Conservation (phyloP, 1,284 basidiomycete genomes). For the Mycosarcoma mackinlayi region DNA sequence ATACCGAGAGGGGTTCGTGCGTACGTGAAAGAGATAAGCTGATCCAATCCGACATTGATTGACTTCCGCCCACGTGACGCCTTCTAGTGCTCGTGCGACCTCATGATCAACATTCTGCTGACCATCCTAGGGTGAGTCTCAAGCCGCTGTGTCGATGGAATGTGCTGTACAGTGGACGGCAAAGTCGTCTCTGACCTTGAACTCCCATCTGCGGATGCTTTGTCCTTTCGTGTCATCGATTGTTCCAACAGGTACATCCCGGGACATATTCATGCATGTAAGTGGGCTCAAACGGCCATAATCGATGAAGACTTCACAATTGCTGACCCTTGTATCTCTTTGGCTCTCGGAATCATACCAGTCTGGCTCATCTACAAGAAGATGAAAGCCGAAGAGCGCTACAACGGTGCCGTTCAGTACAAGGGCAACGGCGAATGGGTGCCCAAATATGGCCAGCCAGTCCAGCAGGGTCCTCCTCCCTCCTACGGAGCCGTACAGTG, state of each 20-base stretch:
- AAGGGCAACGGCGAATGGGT: conserved; percentile 54
- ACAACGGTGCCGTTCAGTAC: conserved; percentile 45
- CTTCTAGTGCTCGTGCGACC: conserved; percentile 71
- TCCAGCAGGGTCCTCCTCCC: conserved; percentile 33
- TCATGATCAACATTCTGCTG: conserved; percentile 81
- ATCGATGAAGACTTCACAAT: too few species aligned
- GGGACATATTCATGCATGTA: conserved; percentile 46
- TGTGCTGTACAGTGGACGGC: too few species aligned
- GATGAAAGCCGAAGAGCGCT: conserved; percentile 57
- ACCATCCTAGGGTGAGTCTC: conserved; percentile 73
- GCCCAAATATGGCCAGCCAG: conserved; percentile 29
- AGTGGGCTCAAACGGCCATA: too few species aligned
- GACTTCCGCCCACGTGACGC: too few species aligned
- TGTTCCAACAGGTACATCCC: conserved; percentile 29
- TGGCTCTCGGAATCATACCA: too few species aligned
- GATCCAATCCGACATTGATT: not conserved
- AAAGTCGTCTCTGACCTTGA: not conserved
- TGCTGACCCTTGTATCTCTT: too few species aligned
- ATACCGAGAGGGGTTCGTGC: too few species aligned
- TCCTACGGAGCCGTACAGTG: conserved; percentile 35
- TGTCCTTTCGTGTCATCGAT: not conserved
- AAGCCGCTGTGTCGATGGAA: not conserved
- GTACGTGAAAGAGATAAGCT: not conserved
- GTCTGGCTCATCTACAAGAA: conserved; percentile 56
- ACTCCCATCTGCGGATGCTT: not conserved